A percentile compares a stretch with the other conserved stretches of the same genome.
phyloP scores from a whole-genome alignment of 1,284 basidiomycete genomes.

The Phaffia rhodozyma region DNA sequence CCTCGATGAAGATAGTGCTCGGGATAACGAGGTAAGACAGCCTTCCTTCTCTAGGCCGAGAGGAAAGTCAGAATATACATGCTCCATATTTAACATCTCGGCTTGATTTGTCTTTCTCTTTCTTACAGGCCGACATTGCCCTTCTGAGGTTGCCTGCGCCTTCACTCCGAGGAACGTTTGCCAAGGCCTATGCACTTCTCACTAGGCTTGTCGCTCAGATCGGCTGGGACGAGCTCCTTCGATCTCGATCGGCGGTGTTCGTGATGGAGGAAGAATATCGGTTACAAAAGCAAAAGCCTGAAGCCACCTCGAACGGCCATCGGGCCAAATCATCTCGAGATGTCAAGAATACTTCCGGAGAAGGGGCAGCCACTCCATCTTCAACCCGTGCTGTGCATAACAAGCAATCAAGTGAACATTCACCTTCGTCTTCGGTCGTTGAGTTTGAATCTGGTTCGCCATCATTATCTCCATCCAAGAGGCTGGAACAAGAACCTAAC shows the following conservation, averaged over 20 bases:
- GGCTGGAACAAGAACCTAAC: too few species aligned
- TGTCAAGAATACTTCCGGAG: slow-evolving; percentile 19
- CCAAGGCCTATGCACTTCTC: slow-evolving; percentile 81
- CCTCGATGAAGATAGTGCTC: slow-evolving; percentile 44
- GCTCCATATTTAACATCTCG: neutral
- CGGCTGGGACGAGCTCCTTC: slow-evolving; percentile 96
- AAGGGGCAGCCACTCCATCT: neutral
- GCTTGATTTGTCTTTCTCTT: slow-evolving; percentile 15
- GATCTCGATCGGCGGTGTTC: slow-evolving; percentile 85
- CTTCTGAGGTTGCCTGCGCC: slow-evolving; percentile 87
- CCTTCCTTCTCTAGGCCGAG: neutral
- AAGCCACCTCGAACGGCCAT: slow-evolving; percentile 40
- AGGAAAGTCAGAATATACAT: neutral
- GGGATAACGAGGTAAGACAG: slow-evolving; percentile 64
- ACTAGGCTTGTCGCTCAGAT: slow-evolving; percentile 82
- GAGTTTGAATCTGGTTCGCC: neutral
- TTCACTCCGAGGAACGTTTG: slow-evolving; percentile 87
- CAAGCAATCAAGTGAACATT: neutral
- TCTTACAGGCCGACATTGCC: slow-evolving; percentile 70
- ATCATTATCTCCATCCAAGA: too few species aligned
- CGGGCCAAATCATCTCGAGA: slow-evolving; percentile 2
- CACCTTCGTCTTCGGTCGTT: neutral
- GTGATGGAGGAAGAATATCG: slow-evolving; percentile 99
- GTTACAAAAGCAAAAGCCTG: slow-evolving; percentile 52
- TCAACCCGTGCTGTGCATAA: neutral